Base-by-base conservation (phyloP, 257 asterid species). In the Penstemon eatonii region DNA sequence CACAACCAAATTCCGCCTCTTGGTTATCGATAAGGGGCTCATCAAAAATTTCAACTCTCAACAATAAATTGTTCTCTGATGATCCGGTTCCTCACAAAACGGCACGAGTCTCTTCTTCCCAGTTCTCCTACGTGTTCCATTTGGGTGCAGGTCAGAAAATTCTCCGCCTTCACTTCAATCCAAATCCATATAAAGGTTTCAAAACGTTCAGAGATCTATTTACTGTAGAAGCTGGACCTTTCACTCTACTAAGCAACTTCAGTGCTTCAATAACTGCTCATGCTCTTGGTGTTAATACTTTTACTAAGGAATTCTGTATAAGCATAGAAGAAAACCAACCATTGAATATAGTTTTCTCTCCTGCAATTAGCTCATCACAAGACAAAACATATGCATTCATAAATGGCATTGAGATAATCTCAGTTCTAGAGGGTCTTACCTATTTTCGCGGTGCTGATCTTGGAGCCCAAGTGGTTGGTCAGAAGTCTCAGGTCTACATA, bases 321-420 rank as follows among this genome's bases (percentile, higher is more conserved):
- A 73, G 36, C 8, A 4, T 77, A 3, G 58, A 42, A 49, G 82
- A 65, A 73, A 68, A 73, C 49, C 56, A 69, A 61, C 38, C 54
- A 8, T 52, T 69, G 4, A 44, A 45, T 50, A 8, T 76, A 6
- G 8, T 33, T 7, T 75, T 78, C 18, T 19, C 79, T 7, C 77
- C 79, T 8, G 66, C 43, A 36, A 36, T 0, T 49, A 42, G 51
- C 42, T 71, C 56, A 9, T 50, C 63, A 39, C 5, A 7, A 25
- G 63, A 63, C 15, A 55, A 4, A 33, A 52, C 74, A 0, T 75
- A 79, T 18, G 84, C 76, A 37, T 75, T 80, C 59, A 13, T 80
- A 47, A 80, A 80, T 38, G 84, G 81, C 51, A 80, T 80, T 13
- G 81, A 79, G 79, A 66, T 79, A 2, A 54, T 79, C 47, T 40